Percentiles rank a stretch among this genome's conserved stretches.
These are phyloP conservation scores for Fusarium sp. DNA, from an alignment of 2,329 filamentous ascomycete species.

Conservation along the genomic window DNA sequence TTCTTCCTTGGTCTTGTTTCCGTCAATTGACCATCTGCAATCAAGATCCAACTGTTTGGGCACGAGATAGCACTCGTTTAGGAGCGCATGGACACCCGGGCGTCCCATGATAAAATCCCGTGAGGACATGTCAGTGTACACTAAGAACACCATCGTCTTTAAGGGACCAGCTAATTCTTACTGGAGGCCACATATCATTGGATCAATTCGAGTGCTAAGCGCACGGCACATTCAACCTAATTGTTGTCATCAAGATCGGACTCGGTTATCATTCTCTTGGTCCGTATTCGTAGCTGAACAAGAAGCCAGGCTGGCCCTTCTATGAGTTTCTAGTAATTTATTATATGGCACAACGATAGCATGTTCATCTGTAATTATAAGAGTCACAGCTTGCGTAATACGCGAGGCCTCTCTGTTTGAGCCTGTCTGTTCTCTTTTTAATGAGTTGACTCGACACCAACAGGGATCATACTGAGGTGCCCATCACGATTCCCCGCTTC, in stretches of 20 bases:
- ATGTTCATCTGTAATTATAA: conserved; percentile 9
- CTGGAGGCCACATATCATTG: conserved; percentile 7
- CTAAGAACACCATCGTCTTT: conserved; percentile 22
- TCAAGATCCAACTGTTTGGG: conserved; percentile 16
- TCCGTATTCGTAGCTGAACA: conserved; percentile 11
- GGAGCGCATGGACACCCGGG: conserved; percentile 23
- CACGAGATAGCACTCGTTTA: conserved; percentile 18
- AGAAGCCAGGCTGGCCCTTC: conserved; percentile 28
- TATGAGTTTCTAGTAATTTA: neutral
- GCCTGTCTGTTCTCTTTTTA: conserved; percentile 25
- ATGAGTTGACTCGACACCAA: conserved; percentile 15
- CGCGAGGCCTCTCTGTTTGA: conserved; percentile 35
- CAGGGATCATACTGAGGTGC: conserved; percentile 18
- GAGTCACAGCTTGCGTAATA: conserved; percentile 45
- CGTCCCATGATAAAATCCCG: conserved; percentile 33
- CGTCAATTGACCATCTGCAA: neutral
- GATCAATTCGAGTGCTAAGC: conserved; percentile 9
- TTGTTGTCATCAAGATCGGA: neutral
- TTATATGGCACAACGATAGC: neutral
- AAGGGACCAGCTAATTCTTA: conserved; percentile 15
- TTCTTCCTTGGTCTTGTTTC: conserved; percentile 10
- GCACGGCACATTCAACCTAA: neutral
- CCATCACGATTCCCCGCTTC: conserved; percentile 27
- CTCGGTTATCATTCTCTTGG: neutral
- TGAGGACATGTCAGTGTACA: conserved; percentile 17